Evolutionary conservation across 2,329 filamentous ascomycete genomes (phyloP).

Genomic region (Botrytis tulipae): DNA sequence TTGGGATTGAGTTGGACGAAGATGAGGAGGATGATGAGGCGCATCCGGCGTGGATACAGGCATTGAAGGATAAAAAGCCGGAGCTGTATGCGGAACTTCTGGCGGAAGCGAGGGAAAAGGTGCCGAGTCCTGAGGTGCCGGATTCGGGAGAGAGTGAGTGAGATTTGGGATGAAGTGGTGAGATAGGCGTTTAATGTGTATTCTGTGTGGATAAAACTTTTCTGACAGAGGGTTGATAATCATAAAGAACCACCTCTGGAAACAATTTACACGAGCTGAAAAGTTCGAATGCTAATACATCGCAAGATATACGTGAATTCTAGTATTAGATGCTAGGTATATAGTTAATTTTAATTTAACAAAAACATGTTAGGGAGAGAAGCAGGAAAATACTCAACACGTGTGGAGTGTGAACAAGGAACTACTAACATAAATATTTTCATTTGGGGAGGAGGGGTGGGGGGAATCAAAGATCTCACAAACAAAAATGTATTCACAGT

Average conservation of each 20-base stretch:
- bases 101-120: not conserved
- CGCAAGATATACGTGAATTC: not conserved
- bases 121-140: not conserved
- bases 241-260: not conserved
- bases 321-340: not conserved
- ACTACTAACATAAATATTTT: not conserved
- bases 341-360: accelerated
- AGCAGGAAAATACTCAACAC: not conserved
- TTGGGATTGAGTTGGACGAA: not conserved
- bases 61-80: not conserved
- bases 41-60: not conserved
- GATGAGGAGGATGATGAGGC: not conserved
- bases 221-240: not conserved
- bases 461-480: not conserved
- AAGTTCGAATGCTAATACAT: not conserved
- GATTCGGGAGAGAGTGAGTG: not conserved
- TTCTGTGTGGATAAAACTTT: not conserved
- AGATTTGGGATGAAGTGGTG: not conserved
- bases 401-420: not conserved
- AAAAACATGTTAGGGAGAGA: not conserved
- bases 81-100: not conserved
- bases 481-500: no score
- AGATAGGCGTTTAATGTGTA: not conserved
- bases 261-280: not conserved
- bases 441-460: no score